A percentile compares a stretch with the other conserved stretches of the same genome.
Evolutionary conservation across 345 rosid species (phyloP).

Genomic region (Eucalyptus marginata): DNA sequence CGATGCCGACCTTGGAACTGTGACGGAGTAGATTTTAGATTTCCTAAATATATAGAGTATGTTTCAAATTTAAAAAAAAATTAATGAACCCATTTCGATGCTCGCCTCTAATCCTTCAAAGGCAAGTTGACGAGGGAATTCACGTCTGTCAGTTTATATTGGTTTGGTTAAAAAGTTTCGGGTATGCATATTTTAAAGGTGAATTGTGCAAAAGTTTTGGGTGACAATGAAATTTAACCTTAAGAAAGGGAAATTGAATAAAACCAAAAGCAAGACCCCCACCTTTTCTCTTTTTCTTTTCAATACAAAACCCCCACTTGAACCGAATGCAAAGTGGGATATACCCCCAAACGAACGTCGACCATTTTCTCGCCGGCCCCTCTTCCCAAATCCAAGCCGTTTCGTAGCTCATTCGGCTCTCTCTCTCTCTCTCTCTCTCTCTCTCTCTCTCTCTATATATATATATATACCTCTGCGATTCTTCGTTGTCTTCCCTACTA

Average conservation of each 20-base stretch:
- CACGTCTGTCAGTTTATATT: not conserved
- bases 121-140: not conserved
- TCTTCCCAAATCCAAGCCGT: not conserved
- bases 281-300: accelerated
- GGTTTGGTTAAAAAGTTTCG: not conserved
- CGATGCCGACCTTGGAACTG: too few species aligned
- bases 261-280: not conserved
- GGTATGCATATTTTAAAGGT: not conserved
- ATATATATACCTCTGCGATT: not conserved
- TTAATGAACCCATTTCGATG: too few species aligned
- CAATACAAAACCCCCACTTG: not conserved
- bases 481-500: not conserved
- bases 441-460: too few species aligned
- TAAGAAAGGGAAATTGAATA: not conserved
- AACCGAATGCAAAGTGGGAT: not conserved
- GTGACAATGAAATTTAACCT: not conserved
- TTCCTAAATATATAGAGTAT: too few species aligned
- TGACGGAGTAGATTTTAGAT: accelerated
- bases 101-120: too few species aligned
- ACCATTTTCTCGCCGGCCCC: not conserved
- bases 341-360: too few species aligned
- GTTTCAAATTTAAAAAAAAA: too few species aligned
- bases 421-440: not conserved
- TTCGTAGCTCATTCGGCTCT: not conserved
- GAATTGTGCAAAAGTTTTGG: not conserved